phyloP scores from a whole-genome alignment of 1,284 basidiomycete species.

The Papiliotrema nemorosa region DNA sequence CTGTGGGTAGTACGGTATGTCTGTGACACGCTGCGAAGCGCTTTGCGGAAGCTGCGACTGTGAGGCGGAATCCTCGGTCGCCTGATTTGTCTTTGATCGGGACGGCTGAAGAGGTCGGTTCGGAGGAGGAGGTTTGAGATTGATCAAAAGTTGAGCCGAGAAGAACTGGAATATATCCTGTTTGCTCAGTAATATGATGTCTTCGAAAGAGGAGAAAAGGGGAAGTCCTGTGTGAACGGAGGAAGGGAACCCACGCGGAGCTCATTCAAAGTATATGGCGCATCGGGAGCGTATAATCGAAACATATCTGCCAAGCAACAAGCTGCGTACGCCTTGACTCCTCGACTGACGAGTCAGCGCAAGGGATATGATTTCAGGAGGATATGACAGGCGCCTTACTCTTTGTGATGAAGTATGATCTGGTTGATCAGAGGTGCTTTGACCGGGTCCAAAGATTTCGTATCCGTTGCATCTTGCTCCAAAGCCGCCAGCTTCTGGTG shows the following conservation, averaged over 20 bases:
- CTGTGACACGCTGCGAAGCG: conserved; percentile 51
- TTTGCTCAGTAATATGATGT: neutral
- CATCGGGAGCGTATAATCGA: conserved; percentile 90
- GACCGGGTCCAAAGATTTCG: conserved; percentile 63
- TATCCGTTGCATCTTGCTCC: conserved; percentile 84
- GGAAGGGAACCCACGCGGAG: conserved; percentile 53
- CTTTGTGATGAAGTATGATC: conserved; percentile 85
- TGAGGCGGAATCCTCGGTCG: conserved; percentile 14
- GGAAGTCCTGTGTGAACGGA: neutral
- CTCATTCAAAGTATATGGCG: conserved; percentile 84
- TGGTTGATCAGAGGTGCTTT: conserved; percentile 76
- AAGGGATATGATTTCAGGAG: neutral
- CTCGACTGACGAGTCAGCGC: conserved; percentile 46
- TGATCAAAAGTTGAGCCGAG: conserved; percentile 71
- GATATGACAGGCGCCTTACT: conserved; percentile 52
- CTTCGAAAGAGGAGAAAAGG: neutral
- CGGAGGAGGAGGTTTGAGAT: conserved; percentile 62
- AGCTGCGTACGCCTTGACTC: conserved; percentile 88
- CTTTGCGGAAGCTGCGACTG: conserved; percentile 16
- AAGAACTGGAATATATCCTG: conserved; percentile 95
- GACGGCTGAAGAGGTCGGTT: conserved; percentile 25
- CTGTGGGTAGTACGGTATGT: conserved; percentile 68
- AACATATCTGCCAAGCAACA: conserved; percentile 94
- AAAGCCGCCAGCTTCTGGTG: conserved; percentile 76
- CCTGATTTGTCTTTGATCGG: conserved; percentile 20